Base-by-base conservation (phyloP, 2,329 filamentous ascomycete genomes). In the Penicillium sp. region DNA sequence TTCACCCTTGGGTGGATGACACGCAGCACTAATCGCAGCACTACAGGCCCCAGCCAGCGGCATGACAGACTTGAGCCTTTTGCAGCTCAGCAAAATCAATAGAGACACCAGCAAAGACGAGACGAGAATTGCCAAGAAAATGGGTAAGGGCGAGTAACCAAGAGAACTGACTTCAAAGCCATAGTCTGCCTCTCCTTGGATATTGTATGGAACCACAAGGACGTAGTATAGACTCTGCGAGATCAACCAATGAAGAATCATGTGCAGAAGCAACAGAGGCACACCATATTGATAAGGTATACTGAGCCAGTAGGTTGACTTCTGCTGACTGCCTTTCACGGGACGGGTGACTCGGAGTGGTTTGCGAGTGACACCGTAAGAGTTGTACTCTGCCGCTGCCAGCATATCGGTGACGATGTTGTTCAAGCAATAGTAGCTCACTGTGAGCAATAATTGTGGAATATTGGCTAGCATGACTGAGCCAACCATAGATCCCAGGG, bases 321-420 rank as follows among this genome's bases (percentile, higher is more conserved):
- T 65, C 55, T 81, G 77, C 4, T 65, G 58, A 6, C 72, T 74
- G 9, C 29, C 39, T 2, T 52, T 51, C 1, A 56, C 47, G 0
- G 75, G 77, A 51, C 70, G 66, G 0, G 74, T 76, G 0, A 80
- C 77, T 2, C 77, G 71, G 1, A 81, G 62, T 0, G 73, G 52
- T 45, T 78, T 77, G 4, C 72, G 64, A 8, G 60, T 42, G 0
- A 51, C 41, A 1, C 70, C 70, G 61, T 76, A 78, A 0, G 64
- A 61, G 44, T 69, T 74, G 65, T 77, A 85, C 61, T 85, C 82
- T 9, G 68, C 62, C 0, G 71, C 74, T 0, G 76, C 63, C 0
- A 79, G 67, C 66, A 82, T 80, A 4, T 64, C 69, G 0, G 77
- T 83, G 21, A 70, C 58, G 1, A 74, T 51, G 15, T 54, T 51